These are phyloP conservation scores for Arthrocladium fulminans DNA, from an alignment of 2,329 filamentous ascomycete species.

Conservation along the genomic window DNA sequence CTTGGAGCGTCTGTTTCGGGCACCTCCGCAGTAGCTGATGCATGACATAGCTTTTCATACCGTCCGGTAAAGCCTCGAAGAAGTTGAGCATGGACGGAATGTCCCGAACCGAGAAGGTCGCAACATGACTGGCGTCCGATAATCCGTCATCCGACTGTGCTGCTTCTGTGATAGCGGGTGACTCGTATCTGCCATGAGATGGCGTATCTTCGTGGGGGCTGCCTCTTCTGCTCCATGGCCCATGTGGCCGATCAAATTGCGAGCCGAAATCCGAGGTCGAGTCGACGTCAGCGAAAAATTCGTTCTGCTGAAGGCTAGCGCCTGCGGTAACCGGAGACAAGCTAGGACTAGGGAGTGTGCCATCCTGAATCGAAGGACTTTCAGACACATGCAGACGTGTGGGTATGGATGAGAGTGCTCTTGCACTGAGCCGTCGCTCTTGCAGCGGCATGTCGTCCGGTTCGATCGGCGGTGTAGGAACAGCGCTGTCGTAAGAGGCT, in stretches of 20 bases:
- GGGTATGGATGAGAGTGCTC: conserved; percentile 25
- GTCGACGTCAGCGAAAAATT: conserved; percentile 37
- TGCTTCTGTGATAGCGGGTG: conserved; percentile 8
- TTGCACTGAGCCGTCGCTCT: conserved; percentile 30
- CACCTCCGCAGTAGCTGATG: conserved; percentile 88
- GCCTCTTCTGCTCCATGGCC: background rate
- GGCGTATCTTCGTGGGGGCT: conserved; percentile 18
- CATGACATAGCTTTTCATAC: conserved; percentile 93
- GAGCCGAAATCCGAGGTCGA: conserved; percentile 34
- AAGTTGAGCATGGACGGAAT: conserved; percentile 79
- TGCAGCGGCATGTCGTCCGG: conserved; percentile 16
- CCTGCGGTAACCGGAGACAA: conserved; percentile 82
- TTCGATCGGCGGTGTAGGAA: conserved; percentile 24
- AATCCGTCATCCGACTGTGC: conserved; percentile 5
- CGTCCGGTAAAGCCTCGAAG: conserved; percentile 82
- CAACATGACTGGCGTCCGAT: background rate
- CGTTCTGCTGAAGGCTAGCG: conserved; percentile 45
- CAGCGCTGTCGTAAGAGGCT: conserved; percentile 18
- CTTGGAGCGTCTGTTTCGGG: conserved; percentile 75
- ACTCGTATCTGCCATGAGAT: conserved; percentile 11
- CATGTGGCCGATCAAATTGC: conserved; percentile 18
- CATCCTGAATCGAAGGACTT: conserved; percentile 67
- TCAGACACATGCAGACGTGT: conserved; percentile 49
- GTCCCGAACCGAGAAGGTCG: conserved; percentile 52
- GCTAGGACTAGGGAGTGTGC: conserved; percentile 87